Percentiles rank a stretch among this genome's conserved stretches.
These are phyloP conservation scores for Apiospora arundinis DNA, from an alignment of 2,329 filamentous ascomycete genomes.

Conservation along the genomic window DNA sequence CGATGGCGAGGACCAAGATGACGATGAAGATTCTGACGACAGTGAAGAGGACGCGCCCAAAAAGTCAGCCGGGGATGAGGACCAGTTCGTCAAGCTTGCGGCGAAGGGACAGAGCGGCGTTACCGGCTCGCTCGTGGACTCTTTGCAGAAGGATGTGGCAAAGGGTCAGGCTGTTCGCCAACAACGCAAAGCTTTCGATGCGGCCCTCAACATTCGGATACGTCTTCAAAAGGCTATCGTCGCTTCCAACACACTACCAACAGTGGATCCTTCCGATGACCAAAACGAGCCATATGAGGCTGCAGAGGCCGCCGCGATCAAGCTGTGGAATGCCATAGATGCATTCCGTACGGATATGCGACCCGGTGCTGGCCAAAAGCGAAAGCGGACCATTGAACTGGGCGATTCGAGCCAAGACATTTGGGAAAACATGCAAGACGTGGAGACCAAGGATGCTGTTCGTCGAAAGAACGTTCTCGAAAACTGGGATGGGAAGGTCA, in stretches of 20 bases:
- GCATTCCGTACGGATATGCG: constrained; percentile 68
- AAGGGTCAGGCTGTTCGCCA: constrained; percentile 88
- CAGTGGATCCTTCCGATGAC: constrained; percentile 50
- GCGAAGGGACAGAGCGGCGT: constrained; percentile 75
- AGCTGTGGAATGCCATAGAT: constrained; percentile 83
- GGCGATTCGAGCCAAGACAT: constrained; percentile 69
- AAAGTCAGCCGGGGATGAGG: constrained; percentile 40
- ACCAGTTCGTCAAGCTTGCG: constrained; percentile 55
- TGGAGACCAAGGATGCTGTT: constrained; percentile 65
- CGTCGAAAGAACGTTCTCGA: constrained; percentile 77
- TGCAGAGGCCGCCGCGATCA: constrained; percentile 84
- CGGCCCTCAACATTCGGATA: constrained; percentile 87
- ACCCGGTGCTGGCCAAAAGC: constrained; percentile 47
- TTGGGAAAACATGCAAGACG: constrained; percentile 72
- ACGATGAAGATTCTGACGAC: constrained; percentile 31
- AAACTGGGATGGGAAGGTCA: constrained; percentile 88
- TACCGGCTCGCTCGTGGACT: constrained; percentile 64
- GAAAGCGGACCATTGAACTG: constrained; percentile 56
- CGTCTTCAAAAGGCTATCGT: constrained; percentile 90
- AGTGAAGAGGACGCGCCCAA: constrained; percentile 31
- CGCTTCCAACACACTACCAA: constrained; percentile 75
- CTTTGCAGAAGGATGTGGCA: constrained; percentile 76
- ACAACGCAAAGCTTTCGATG: constrained; percentile 86
- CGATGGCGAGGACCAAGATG: constrained; percentile 25
- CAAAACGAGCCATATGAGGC: constrained; percentile 67